These are phyloP conservation scores for Lipomyces oligophaga DNA, from an alignment of 805 yeast species.

Conservation along the genomic window DNA sequence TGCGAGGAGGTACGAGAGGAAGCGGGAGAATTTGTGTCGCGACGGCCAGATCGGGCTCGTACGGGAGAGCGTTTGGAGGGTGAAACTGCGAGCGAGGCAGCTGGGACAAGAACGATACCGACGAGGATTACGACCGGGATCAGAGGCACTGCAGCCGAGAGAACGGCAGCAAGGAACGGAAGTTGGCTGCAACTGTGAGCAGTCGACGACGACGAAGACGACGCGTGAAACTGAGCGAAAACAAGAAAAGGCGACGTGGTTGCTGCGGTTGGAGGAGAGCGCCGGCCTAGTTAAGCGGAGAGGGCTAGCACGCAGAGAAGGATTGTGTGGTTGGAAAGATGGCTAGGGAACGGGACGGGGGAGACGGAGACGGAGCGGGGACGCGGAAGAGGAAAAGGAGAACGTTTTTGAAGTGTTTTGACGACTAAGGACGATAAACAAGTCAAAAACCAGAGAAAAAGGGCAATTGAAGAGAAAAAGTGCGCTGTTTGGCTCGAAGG, in stretches of 20 bases:
- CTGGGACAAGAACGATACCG: constrained; percentile 6
- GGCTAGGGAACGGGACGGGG: too few relatives aligned
- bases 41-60: constrained; percentile 3
- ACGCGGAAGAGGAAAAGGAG: too few relatives aligned
- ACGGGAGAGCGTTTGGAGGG: constrained; percentile 2
- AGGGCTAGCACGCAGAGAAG: too few relatives aligned
- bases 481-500: too few relatives aligned
- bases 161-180: constrained; percentile 18
- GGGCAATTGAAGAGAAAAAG: too few relatives aligned
- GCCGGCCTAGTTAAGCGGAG: too few relatives aligned
- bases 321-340: too few relatives aligned
- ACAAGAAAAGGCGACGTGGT: constrained; percentile 7
- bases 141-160: constrained; percentile 22
- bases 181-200: constrained; percentile 17
- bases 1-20: not conserved
- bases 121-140: constrained; percentile 14
- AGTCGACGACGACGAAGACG: constrained; percentile 15
- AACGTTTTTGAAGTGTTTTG: too few relatives aligned
- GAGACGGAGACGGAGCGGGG: too few relatives aligned
- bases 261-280: too few relatives aligned
- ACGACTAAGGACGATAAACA: too few relatives aligned
- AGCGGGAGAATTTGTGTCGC: constrained; percentile 4
- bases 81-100: constrained; percentile 3
- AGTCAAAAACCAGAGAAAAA: too few relatives aligned
- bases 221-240: constrained; percentile 15